These are phyloP conservation scores for Flaveria floridana DNA, from an alignment of 140 eudicot species.

Conservation along the genomic window DNA sequence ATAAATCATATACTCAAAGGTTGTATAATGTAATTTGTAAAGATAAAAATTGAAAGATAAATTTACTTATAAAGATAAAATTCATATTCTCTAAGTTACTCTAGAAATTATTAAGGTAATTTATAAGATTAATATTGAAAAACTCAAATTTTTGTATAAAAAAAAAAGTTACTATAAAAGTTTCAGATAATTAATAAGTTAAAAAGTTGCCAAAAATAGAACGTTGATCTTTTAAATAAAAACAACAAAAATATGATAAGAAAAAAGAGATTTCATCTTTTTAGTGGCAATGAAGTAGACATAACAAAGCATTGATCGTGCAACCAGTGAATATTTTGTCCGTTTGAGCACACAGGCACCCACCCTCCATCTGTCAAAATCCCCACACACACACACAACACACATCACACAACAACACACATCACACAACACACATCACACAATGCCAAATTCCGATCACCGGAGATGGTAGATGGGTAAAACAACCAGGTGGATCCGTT, in stretches of 20 bases:
- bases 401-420: not conserved
- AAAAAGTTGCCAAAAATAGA: not conserved
- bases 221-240: too few species aligned
- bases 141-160: too few species aligned
- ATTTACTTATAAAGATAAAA: too few species aligned
- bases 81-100: too few species aligned
- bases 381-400: constrained; percentile 1
- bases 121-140: too few species aligned
- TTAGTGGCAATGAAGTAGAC: not conserved
- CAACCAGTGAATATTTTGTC: constrained; percentile 31
- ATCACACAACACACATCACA: not conserved
- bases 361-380: constrained; percentile 34
- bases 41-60: too few species aligned
- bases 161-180: too few species aligned
- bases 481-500: constrained; percentile 59
- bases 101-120: too few species aligned
- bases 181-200: too few species aligned
- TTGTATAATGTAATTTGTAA: too few species aligned
- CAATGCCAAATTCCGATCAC: not conserved
- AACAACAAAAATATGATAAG: too few species aligned
- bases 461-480: constrained; percentile 57
- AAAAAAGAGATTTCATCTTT: not conserved
- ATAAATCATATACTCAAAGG: too few species aligned
- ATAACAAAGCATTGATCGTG: not conserved
- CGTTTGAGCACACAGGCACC: constrained; percentile 7